These are phyloP conservation scores for Cyclaneusma minus DNA, from an alignment of 2,329 filamentous ascomycete genomes.

Conservation along the genomic window DNA sequence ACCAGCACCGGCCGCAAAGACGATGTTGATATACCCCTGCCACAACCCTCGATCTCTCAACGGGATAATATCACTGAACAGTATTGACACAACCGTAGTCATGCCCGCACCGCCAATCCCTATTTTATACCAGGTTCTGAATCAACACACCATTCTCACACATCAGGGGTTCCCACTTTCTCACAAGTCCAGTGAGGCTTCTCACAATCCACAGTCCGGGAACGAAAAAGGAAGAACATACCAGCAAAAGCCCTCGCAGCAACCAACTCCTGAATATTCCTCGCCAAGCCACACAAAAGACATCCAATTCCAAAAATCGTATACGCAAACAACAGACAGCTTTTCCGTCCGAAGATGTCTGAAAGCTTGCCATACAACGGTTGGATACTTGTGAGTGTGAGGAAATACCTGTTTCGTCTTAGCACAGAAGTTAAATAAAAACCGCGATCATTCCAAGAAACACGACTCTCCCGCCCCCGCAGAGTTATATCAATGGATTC, in stretches of 20 bases:
- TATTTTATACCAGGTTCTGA: too few relatives aligned
- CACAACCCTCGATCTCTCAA: slow-evolving; percentile 55
- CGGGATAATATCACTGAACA: slow-evolving; percentile 57
- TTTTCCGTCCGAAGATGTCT: slow-evolving; percentile 56
- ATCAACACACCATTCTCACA: slow-evolving; percentile 17
- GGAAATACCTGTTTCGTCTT: slow-evolving; percentile 45
- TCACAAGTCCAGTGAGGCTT: slow-evolving; percentile 1
- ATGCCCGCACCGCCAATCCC: slow-evolving; percentile 59
- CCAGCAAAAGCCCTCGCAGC: slow-evolving; percentile 36
- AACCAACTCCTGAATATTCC: slow-evolving; percentile 49
- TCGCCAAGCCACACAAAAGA: slow-evolving; percentile 44
- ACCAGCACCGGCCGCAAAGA: slow-evolving; percentile 53
- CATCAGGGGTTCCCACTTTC: neutral
- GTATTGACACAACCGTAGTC: slow-evolving; percentile 51
- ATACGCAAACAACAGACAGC: slow-evolving; percentile 49
- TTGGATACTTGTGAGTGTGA: slow-evolving; percentile 62
- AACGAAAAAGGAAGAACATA: slow-evolving; percentile 6
- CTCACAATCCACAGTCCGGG: slow-evolving; percentile 7
- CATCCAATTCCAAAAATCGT: slow-evolving; percentile 49
- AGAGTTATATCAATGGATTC: neutral
- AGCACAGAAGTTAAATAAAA: too few relatives aligned
- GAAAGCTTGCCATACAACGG: slow-evolving; percentile 57
- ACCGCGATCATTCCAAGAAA: slow-evolving; percentile 1
- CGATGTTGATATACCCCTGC: slow-evolving; percentile 59
- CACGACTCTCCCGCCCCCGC: slow-evolving; percentile 1